phyloP scores from a whole-genome alignment of 352 stramenopile genomes.

The Phytophthora pini region DNA sequence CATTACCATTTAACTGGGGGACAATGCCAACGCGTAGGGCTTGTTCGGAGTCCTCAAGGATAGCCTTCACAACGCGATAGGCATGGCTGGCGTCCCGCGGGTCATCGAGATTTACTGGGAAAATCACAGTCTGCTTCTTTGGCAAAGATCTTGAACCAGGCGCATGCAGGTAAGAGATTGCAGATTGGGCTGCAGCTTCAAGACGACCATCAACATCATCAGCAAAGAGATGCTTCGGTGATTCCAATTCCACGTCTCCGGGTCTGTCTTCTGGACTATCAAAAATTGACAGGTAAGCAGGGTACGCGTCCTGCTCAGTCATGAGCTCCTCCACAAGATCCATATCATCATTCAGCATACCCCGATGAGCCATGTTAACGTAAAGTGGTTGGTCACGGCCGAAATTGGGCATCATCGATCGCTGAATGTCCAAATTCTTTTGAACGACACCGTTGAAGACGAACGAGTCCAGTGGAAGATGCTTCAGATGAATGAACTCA shows the following conservation, averaged over 20 bases:
- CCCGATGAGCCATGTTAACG: slow-evolving; percentile 65
- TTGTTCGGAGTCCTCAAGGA: slow-evolving; percentile 72
- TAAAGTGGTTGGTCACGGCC: slow-evolving; percentile 84
- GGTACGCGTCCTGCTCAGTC: slow-evolving; percentile 60
- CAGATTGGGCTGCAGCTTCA: slow-evolving; percentile 47
- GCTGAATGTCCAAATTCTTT: slow-evolving; percentile 70
- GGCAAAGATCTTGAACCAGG: slow-evolving; percentile 45
- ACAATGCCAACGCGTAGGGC: slow-evolving; percentile 68
- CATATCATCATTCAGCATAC: slow-evolving; percentile 60
- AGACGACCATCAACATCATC: slow-evolving; percentile 69
- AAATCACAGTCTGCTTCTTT: slow-evolving; percentile 82
- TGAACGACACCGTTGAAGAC: slow-evolving; percentile 90
- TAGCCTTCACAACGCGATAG: slow-evolving; percentile 63
- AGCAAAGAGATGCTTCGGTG: slow-evolving; percentile 55
- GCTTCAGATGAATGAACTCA: slow-evolving; percentile 78
- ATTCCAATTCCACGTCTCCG: slow-evolving; percentile 21
- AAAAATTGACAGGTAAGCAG: slow-evolving; percentile 78
- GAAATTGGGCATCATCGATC: slow-evolving; percentile 78
- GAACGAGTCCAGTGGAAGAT: slow-evolving; percentile 75
- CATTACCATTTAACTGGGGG: slow-evolving; percentile 40
- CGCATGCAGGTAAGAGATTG: slow-evolving; percentile 72
- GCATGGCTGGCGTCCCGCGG: slow-evolving; percentile 60
- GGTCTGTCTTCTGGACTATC: slow-evolving; percentile 30
- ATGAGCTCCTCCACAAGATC: slow-evolving; percentile 80
- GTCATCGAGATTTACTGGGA: slow-evolving; percentile 60